Evolutionary conservation across 768 basidiomycete species (phyloP).

Genomic region (Rhizopogon sp.): DNA sequence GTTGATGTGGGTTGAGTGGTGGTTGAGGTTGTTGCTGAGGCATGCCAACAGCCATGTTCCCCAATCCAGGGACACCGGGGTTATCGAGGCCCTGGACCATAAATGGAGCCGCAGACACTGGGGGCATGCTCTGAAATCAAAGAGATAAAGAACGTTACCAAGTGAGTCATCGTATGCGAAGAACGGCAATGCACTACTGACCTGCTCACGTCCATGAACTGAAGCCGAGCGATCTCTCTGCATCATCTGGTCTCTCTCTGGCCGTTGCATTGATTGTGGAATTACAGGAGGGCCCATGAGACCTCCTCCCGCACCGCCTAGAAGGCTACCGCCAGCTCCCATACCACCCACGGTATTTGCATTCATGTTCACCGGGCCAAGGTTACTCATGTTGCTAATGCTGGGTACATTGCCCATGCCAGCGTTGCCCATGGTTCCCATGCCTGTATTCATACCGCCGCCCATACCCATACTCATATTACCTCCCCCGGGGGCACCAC

Average conservation of each 20-base stretch:
- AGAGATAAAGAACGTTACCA: neutral
- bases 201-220: slow-evolving; percentile 19
- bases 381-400: slow-evolving; percentile 12
- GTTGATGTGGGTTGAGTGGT: slow-evolving; percentile 15
- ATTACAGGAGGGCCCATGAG: slow-evolving; percentile 37
- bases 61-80: slow-evolving; percentile 4
- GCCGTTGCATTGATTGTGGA: slow-evolving; percentile 21
- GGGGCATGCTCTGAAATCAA: slow-evolving; percentile 19
- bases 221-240: slow-evolving; percentile 23
- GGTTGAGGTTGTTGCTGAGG: slow-evolving; percentile 21
- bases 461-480: slow-evolving; percentile 7
- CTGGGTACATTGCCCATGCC: slow-evolving; percentile 8
- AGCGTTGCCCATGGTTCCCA: slow-evolving; percentile 14
- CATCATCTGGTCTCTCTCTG: slow-evolving; percentile 18
- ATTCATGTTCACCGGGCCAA: slow-evolving; percentile 20
- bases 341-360: slow-evolving; percentile 10
- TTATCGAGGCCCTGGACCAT: slow-evolving; percentile 16
- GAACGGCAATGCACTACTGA: slow-evolving; percentile 4
- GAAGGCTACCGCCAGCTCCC: slow-evolving; percentile 16
- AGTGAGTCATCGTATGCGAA: neutral
- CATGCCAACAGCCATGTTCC: slow-evolving; percentile 7
- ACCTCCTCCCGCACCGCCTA: slow-evolving; percentile 26
- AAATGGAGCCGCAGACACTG: slow-evolving; percentile 14
- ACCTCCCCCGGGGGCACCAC: slow-evolving; percentile 2
- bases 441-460: slow-evolving; percentile 5